Evolutionary conservation across 352 stramenopile genomes (phyloP).

Genomic region (Lagenidium giganteum): DNA sequence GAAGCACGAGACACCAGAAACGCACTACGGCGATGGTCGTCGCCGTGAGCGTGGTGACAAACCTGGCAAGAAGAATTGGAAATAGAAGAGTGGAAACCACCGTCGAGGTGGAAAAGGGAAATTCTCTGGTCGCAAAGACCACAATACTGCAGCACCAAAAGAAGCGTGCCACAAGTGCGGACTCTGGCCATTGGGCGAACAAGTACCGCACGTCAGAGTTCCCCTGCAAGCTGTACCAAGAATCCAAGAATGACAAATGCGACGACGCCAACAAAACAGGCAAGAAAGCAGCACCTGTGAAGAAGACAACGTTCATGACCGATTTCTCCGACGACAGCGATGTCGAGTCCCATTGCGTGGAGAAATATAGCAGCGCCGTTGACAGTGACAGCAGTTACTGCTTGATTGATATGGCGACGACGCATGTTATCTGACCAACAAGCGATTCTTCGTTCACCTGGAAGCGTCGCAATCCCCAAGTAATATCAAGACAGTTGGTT

Average conservation of each 20-base stretch:
- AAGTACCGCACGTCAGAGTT: constrained; percentile 2
- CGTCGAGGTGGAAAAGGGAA: too few species aligned
- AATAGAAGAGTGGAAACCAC: too few species aligned
- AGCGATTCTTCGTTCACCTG: constrained; percentile 4
- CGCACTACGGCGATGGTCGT: too few species aligned
- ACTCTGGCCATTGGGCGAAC: constrained; percentile 1
- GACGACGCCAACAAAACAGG: too few species aligned
- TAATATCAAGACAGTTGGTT: constrained; percentile 5
- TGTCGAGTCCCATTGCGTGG: constrained; percentile 5
- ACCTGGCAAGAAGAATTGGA: too few species aligned
- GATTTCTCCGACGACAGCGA: constrained; percentile 12
- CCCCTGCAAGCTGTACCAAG: constrained; percentile 9
- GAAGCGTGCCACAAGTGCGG: constrained; percentile 10
- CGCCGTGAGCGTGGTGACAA: too few species aligned
- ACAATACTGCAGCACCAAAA: too few species aligned
- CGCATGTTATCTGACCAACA: constrained; percentile 5
- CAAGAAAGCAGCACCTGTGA: too few species aligned
- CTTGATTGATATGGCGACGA: constrained; percentile 7
- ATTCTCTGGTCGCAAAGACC: too few species aligned
- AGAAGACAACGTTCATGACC: constrained; percentile 11
- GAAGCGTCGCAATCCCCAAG: not conserved
- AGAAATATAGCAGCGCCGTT: constrained; percentile 1
- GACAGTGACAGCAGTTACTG: not conserved
- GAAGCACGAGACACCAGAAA: not conserved
- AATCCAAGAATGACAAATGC: too few species aligned